A percentile compares a stretch with the other conserved stretches of the same genome.
These are phyloP conservation scores for Golubevia sp. DNA, from an alignment of 1,284 basidiomycete genomes.

Conservation along the genomic window DNA sequence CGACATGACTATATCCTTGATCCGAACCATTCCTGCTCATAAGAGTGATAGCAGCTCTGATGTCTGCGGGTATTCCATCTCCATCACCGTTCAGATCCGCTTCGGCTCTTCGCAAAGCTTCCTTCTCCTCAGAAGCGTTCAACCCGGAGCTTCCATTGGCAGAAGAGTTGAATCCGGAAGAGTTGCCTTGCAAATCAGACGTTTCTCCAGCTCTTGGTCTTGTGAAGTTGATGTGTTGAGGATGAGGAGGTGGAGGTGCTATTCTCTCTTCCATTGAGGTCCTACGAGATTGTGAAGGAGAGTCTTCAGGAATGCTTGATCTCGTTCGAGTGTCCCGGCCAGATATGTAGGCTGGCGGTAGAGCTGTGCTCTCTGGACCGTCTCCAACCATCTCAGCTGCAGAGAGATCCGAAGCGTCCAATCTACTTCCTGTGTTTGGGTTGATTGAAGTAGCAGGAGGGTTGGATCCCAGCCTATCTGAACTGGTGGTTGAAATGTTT, in stretches of 20 bases:
- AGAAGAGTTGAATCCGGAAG: too few species aligned
- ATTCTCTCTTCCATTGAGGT: neutral
- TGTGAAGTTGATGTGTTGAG: neutral
- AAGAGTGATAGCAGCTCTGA: neutral
- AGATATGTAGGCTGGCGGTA: neutral
- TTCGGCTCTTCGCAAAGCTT: neutral
- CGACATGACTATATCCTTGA: neutral
- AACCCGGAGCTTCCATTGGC: neutral
- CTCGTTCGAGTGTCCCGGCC: neutral
- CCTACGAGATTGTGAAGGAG: neutral
- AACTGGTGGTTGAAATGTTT: neutral
- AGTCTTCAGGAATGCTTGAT: neutral
- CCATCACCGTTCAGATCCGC: neutral
- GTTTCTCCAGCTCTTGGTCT: neutral
- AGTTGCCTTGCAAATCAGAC: too few species aligned
- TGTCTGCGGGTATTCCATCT: neutral
- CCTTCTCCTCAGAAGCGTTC: neutral
- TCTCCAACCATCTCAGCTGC: neutral
- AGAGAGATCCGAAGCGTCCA: neutral
- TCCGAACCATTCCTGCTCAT: neutral
- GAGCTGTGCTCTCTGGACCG: neutral
- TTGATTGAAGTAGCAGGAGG: neutral
- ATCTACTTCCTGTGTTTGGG: neutral
- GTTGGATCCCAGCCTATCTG: too few species aligned
- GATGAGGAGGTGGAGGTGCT: neutral